These are phyloP conservation scores for Quercus lobata DNA, from an alignment of 331 rosid genomes.

Conservation along the genomic window DNA sequence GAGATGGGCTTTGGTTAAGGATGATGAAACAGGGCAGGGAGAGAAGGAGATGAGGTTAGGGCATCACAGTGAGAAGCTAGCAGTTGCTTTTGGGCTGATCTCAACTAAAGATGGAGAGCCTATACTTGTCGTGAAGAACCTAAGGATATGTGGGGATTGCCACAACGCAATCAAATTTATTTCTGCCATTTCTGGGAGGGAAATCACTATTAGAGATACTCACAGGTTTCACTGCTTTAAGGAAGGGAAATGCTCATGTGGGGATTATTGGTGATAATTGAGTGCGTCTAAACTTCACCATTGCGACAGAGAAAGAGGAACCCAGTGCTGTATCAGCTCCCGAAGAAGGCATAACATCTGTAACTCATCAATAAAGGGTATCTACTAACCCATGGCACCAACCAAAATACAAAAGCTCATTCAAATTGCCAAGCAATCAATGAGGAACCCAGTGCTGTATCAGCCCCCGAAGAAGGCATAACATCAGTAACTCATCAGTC, in stretches of 20 bases:
- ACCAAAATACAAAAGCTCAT: not conserved
- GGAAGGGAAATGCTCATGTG: slow-evolving; percentile 71
- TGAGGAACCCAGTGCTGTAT: not conserved
- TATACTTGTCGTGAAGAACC: slow-evolving; percentile 70
- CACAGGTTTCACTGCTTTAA: slow-evolving; percentile 83
- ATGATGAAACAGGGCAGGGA: slow-evolving; percentile 40
- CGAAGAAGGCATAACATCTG: not conserved
- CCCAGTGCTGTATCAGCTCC: not conserved
- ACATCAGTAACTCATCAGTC: not conserved
- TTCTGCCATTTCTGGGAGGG: slow-evolving; percentile 58
- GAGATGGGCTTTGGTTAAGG: slow-evolving; percentile 61
- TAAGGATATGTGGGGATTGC: slow-evolving; percentile 86
- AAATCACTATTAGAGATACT: slow-evolving; percentile 76
- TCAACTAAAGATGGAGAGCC: slow-evolving; percentile 62
- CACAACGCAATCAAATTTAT: slow-evolving; percentile 79
- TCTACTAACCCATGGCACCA: not conserved
- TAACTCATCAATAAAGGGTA: not conserved
- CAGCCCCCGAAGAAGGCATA: not conserved
- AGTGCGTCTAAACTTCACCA: not conserved
- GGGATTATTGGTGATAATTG: slow-evolving; percentile 67
- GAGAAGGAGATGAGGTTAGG: slow-evolving; percentile 65
- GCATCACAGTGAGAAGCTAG: slow-evolving; percentile 82
- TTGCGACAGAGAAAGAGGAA: not conserved
- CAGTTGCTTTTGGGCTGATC: slow-evolving; percentile 70
- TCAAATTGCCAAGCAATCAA: not conserved